Evolutionary conservation across 2,329 filamentous ascomycete genomes (phyloP).

Genomic region (Penicillium janthinellum): DNA sequence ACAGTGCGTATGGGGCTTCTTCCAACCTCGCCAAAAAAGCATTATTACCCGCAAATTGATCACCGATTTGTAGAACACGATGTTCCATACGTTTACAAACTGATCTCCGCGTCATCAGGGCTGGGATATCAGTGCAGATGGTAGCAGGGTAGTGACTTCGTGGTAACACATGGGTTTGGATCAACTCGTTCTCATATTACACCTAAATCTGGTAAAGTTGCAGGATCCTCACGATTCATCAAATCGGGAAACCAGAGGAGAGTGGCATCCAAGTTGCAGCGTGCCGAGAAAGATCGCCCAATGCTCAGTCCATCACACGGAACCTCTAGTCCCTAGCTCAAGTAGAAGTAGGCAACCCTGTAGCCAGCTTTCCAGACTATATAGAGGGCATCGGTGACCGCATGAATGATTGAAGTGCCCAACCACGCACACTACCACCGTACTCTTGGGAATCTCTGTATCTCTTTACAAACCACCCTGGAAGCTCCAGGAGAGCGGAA

Average conservation of each 20-base stretch:
- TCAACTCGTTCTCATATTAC: not conserved
- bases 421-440: not conserved
- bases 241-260: not conserved
- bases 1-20: too few species aligned
- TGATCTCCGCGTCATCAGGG: too few species aligned
- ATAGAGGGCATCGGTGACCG: not conserved
- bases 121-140: too few species aligned
- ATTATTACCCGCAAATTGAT: too few species aligned
- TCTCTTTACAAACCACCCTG: not conserved
- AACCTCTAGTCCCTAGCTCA: not conserved
- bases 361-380: not conserved
- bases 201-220: not conserved
- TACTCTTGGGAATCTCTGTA: not conserved
- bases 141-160: too few species aligned
- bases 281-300: not conserved
- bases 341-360: not conserved
- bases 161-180: too few species aligned
- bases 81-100: too few species aligned
- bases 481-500: not conserved
- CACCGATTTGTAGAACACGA: too few species aligned
- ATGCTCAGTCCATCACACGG: not conserved
- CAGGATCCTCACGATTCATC: not conserved
- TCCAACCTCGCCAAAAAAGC: too few species aligned
- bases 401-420: not conserved
- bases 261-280: not conserved